Base-by-base conservation (phyloP, 2,329 filamentous ascomycete species). In the Trichoderma sp. region DNA sequence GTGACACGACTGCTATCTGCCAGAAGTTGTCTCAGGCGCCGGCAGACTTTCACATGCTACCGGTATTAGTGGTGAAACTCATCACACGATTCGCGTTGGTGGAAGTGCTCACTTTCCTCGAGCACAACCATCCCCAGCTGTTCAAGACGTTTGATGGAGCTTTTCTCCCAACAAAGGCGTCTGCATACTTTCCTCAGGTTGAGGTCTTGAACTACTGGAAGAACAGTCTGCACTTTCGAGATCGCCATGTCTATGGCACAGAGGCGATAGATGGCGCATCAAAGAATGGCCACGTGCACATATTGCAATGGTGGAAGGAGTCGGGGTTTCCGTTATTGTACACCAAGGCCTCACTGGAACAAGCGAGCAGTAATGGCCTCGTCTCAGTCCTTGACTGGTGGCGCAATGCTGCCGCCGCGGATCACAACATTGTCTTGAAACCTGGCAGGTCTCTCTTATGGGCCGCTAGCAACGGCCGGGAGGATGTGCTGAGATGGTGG, bases 171-270 rank as follows among this genome's bases (percentile, higher is more conserved):
- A 93, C 92, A 69, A 95, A 95, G 74, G 93, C 93, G 0, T 96
- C 92, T 2, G 88, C 89, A 1, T 90, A 93, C 68, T 97, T 95
- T 74, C 92, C 91, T 54, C 89, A 91, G 59, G 88, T 87, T 1
- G 90, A 93, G 66, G 90, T 98, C 39, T 81, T 98, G 9, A 91
- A 95, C 68, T 97, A 93, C 86, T 98, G 94, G 94, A 88, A 88
- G 58, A 90, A 90, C 39, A 93, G 91, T 15, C 87, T 89, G 0
- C 91, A 89, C 14, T 94, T 97, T 68, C 82, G 92, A 3, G 91
- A 90, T 67, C 93, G 94, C 73, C 91, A 96, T 72, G 72, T 74
- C 48, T 97, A 97, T 75, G 90, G 90, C 59, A 81, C 85, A 45
- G 92, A 96, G 75, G 91, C 93, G 12, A 83, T 98, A 28, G 93